Evolutionary conservation across 768 basidiomycete genomes (phyloP), one percentile per base, ranked within the genome.

Genomic region (Mycena pura): DNA sequence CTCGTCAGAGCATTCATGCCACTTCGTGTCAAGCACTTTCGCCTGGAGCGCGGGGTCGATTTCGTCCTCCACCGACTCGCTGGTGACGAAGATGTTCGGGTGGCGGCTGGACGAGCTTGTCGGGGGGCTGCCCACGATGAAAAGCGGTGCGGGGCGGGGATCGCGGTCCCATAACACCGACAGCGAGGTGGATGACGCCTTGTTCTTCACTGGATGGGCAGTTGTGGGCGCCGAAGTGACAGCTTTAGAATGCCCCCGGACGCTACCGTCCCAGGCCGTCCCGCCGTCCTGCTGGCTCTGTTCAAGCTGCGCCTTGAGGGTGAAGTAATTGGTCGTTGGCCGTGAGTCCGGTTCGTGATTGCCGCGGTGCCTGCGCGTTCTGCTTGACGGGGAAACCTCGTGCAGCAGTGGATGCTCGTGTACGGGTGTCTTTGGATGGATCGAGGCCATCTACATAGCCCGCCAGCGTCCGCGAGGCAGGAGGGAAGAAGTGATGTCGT

Each of bases 1-100:
- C 47, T 90, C 85, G 72, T 94, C 91, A 3, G 90, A 86, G 66
- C 86, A 87, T 22, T 86, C 83, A 69, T 94, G 92, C 91, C 92
- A 95, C 69, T 79, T 83, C 9, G 86, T 89, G 2, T 81, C 77
- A 17, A 93, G 80, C 11, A 93, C 80, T 59, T 85, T 81, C 2
- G 79, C 70, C 1, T 78, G 74, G 13, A 79, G 62, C 3, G 68
- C 40, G 27, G 77, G 52, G 56, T 69, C 54, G 39, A 81, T 71
- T 7, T 75, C 68, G 11, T 76, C 69, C 28, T 81, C 76, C 5
- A 74, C 69, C 22, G 81, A 77, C 27, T 69, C 74, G 10, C 78
- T 72, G 51, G 40, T 43, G 27, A 62, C 32, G 36, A 67, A 56
- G 27, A 66, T 54, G 21, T 21, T 46, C 4, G 62, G 56, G 19